Base-by-base conservation (phyloP, 1,284 basidiomycete genomes). In the Heliocybe sulcata region DNA sequence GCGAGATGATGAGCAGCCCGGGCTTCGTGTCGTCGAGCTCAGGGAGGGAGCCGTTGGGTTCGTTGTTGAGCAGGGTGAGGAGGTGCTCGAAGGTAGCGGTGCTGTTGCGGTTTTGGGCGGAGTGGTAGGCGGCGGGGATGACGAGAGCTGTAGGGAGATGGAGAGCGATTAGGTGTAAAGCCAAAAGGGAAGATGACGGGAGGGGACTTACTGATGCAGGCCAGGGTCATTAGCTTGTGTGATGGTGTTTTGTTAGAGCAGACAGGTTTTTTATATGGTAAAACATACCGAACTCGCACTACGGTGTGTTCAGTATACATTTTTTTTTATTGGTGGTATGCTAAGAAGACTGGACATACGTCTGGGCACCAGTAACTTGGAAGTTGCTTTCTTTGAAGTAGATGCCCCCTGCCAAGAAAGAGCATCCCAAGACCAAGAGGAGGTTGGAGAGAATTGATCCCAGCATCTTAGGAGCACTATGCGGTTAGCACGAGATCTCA, bases 391-490 rank as follows among this genome's bases (percentile, higher is more conserved):
- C 87, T 16, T 72, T 64, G 59, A 74, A 82, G 60, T 77, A 79
- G 61, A 83, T 71, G 6, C 92, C 92, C 79, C 83, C 90, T 58
- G 87, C 90, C 51, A 94, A 75, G 76, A 93, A 94, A 22, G 90
- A 92, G 71, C 89, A 92, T 20, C 93, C 93, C 4, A 95, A 74
- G 14, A 96, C 93, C 29, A 95, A 78, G 3, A 95, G 79, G 53
- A 94, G 77, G 69, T 96, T 96, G n/a, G 90, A 93, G 26, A 96
- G 71, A 54, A 96, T 90, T 16, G 86, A 90, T 25, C 90, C 90
- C 45, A 92, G 77, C 80, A 92, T 82, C 82, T 89, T 64, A 42
- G 12, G 16, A 16, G 38, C n/a, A n/a, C 16, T n/a, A n/a, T n/a
- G n/a, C 26, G 11, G 8, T 23, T 26, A 22, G 33, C 10, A 38